These are phyloP conservation scores for Monascus purpureus DNA, from an alignment of 495 filamentous ascomycete species.

Conservation along the genomic window DNA sequence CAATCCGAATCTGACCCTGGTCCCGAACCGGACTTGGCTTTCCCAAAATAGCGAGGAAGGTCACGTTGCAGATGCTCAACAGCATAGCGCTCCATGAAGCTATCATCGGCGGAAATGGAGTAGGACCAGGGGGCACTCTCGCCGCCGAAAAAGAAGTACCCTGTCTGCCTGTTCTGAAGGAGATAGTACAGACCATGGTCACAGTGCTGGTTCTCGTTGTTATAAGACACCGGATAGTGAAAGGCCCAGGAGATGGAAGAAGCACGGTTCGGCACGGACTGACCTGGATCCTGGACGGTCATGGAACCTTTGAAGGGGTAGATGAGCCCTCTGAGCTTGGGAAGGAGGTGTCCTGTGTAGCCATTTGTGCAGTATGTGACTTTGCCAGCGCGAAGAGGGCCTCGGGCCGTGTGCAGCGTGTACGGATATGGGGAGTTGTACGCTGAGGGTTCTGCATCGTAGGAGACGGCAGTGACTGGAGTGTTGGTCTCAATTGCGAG, in stretches of 20 bases:
- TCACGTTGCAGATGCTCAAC: constrained; percentile 15
- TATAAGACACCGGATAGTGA: constrained; percentile 12
- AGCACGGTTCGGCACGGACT: constrained; percentile 14
- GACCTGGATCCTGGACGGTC: constrained; percentile 45
- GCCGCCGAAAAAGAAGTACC: constrained; percentile 32
- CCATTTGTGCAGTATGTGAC: constrained; percentile 69
- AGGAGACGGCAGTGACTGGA: constrained; percentile 34
- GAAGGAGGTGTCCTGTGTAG: constrained; percentile 62
- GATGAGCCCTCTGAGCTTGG: constrained; percentile 50
- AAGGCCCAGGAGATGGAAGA: constrained; percentile 20
- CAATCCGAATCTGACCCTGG: constrained; percentile 3
- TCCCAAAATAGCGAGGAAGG: constrained; percentile 25
- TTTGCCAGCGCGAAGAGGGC: constrained; percentile 37
- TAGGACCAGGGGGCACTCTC: constrained; percentile 51
- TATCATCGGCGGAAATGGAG: constrained; percentile 36
- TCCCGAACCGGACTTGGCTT: no score
- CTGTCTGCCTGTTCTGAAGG: constrained; percentile 42
- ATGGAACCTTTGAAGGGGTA: constrained; percentile 70
- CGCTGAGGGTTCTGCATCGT: constrained; percentile 5
- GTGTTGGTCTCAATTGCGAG: constrained; percentile 72
- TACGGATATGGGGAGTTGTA: constrained; percentile 7
- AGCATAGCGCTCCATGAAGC: constrained; percentile 24
- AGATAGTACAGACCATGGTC: constrained; percentile 67
- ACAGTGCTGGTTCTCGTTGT: constrained; percentile 13
- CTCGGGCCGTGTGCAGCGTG: constrained; percentile 47